Evolutionary conservation across 441 rosid species (phyloP).

Genomic region (Syzygium malaccense): DNA sequence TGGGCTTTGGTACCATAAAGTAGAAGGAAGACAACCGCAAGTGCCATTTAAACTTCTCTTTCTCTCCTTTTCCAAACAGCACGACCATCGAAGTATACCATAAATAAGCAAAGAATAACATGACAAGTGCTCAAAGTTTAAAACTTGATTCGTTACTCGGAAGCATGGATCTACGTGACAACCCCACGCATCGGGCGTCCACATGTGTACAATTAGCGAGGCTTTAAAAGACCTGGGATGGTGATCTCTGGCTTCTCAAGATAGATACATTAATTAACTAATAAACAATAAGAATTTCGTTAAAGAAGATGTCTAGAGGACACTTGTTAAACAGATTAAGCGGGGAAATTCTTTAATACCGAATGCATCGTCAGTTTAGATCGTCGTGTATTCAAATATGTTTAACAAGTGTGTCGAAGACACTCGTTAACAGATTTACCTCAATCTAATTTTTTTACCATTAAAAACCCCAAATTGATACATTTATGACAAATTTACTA

Average conservation of each 20-base stretch:
- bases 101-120: not conserved
- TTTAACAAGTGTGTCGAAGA: not conserved
- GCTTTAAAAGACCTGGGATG: not conserved
- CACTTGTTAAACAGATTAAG: not conserved
- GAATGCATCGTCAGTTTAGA: not conserved
- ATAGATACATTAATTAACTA: not conserved
- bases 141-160: not conserved
- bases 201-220: not conserved
- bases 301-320: not conserved
- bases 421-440: not conserved
- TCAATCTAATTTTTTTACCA: too few relatives aligned
- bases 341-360: not conserved
- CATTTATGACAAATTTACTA: too few relatives aligned
- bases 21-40: not conserved
- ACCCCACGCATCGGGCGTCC: not conserved
- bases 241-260: not conserved
- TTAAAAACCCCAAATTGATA: too few relatives aligned
- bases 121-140: not conserved
- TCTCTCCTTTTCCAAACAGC: not conserved
- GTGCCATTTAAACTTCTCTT: not conserved
- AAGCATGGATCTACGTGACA: not conserved
- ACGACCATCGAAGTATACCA: not conserved
- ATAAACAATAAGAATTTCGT: not conserved
- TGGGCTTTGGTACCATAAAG: not conserved
- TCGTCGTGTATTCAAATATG: not conserved